phyloP scores from a whole-genome alignment of 2,329 filamentous ascomycete species.

The Bipolaris sorokiniana region DNA sequence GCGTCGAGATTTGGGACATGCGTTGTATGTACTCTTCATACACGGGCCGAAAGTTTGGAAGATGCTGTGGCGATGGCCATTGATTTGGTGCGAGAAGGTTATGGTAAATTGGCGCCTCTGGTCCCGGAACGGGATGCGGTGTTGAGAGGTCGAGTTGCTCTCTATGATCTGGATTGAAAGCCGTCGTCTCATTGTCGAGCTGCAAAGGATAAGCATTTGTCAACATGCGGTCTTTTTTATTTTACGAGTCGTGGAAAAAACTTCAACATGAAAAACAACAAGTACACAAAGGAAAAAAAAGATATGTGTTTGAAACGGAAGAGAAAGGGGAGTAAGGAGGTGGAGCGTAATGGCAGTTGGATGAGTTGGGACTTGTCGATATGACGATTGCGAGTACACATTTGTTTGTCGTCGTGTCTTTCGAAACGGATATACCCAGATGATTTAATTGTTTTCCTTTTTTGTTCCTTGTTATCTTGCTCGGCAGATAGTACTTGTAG shows the following conservation, averaged over 20 bases:
- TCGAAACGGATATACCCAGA: conserved; percentile 15
- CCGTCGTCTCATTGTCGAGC: conserved; percentile 69
- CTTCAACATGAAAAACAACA: background rate
- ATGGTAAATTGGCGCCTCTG: conserved; percentile 70
- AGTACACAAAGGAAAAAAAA: conserved; percentile 3
- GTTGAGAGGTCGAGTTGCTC: conserved; percentile 90
- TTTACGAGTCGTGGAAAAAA: background rate
- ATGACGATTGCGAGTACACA: conserved; percentile 13
- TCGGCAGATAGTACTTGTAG: background rate
- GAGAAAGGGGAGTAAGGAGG: background rate
- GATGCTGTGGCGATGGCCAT: conserved; percentile 70
- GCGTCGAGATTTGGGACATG: conserved; percentile 74
- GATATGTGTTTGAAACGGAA: background rate
- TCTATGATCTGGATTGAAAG: conserved; percentile 75
- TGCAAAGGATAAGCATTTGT: conserved; percentile 26
- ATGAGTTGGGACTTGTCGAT: conserved; percentile 5
- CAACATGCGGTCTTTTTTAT: conserved; percentile 20
- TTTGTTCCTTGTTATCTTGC: background rate
- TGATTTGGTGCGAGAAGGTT: conserved; percentile 79
- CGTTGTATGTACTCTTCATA: conserved; percentile 77
- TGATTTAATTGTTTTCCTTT: background rate
- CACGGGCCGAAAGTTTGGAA: conserved; percentile 71
- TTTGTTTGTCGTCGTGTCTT: conserved; percentile 14
- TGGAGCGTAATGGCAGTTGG: conserved; percentile 16
- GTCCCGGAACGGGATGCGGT: conserved; percentile 69